Base-by-base conservation (phyloP, 768 basidiomycete genomes). In the Suillus bovinus region DNA sequence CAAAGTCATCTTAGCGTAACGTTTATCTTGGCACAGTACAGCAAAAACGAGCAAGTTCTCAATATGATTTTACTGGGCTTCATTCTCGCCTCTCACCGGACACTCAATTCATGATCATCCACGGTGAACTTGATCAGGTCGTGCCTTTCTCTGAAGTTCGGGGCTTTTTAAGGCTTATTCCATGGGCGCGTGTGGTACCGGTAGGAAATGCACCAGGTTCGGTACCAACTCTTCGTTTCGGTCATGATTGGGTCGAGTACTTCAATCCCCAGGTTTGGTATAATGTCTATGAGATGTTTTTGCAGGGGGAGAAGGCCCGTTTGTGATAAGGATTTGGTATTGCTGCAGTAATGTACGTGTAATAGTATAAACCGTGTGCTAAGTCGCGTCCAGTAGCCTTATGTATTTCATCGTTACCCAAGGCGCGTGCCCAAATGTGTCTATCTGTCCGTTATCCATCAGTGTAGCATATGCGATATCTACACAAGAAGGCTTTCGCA, bases 351-450 rank as follows among this genome's bases (percentile, higher is more conserved):
- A 47, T 36, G n/a, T n/a, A 24, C 20, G 38, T 33, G 60, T 52
- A 9, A 31, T n/a, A 17, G n/a, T 33, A 33, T 27, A 29, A 36
- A 27, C 20, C 1, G 42, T 34, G 31, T 13, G 14, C 55, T 62
- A 72, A n/a, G 62, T 59, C 24, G 74, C 74, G 42, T 77, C 73
- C 61, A 82, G 64, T 5, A 75, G 69, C 36, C 82, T 74, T 55
- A 81, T 67, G 78, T 81, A 84, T 56, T 72, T 66, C 34, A 76
- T 74, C 5, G 70, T 71, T 58, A 84, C 77, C 84, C 84, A 86
- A 33, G 75, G 68, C 0, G 74, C 69, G 10, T 65, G 59, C 24
- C 71, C 59, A 13, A 60, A 29, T 33, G 59, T 38, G 42, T 39
- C 61, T 17, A 31, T 22, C 17, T 49, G 24, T 42, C 56, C 56